phyloP scores from a whole-genome alignment of 208 protist genomes.

The Naegleria fowleri region DNA sequence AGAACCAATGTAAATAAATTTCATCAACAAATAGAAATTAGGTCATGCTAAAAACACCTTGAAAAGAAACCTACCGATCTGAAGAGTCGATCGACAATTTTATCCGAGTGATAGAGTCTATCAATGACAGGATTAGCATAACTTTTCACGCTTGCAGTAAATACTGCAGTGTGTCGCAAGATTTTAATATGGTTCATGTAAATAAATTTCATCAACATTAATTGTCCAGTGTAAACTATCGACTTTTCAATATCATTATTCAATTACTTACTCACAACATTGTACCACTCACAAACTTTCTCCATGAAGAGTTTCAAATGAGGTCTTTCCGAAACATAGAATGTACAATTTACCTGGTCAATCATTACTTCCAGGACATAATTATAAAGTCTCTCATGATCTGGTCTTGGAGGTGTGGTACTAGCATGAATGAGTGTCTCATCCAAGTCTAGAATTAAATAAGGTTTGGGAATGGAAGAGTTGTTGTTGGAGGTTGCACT shows the following conservation, averaged over 20 bases:
- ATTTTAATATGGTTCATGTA: too few relatives aligned
- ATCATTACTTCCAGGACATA: background rate
- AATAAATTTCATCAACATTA: too few relatives aligned
- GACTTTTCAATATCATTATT: too few relatives aligned
- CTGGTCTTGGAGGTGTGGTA: background rate
- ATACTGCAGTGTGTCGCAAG: too few relatives aligned
- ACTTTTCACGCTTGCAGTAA: constrained; percentile 22
- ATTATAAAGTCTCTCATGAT: background rate
- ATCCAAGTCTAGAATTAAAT: constrained; percentile 24
- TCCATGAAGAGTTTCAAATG: constrained; percentile 22
- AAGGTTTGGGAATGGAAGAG: background rate
- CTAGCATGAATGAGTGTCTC: constrained; percentile 11
- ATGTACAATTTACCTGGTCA: constrained; percentile 1
- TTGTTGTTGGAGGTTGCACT: background rate
- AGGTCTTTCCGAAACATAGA: constrained; percentile 29
- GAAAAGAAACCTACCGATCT: background rate
- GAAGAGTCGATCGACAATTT: background rate
- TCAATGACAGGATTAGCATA: constrained; percentile 31
- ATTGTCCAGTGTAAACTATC: too few relatives aligned
- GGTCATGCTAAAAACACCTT: background rate
- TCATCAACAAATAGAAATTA: too few relatives aligned
- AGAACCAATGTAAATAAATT: too few relatives aligned
- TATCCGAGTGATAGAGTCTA: background rate
- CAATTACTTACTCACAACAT: background rate
- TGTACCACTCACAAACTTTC: constrained; percentile 28